Conservation (phyloP, 495 filamentous ascomycete genomes). For the Penicillium malachiteum region DNA sequence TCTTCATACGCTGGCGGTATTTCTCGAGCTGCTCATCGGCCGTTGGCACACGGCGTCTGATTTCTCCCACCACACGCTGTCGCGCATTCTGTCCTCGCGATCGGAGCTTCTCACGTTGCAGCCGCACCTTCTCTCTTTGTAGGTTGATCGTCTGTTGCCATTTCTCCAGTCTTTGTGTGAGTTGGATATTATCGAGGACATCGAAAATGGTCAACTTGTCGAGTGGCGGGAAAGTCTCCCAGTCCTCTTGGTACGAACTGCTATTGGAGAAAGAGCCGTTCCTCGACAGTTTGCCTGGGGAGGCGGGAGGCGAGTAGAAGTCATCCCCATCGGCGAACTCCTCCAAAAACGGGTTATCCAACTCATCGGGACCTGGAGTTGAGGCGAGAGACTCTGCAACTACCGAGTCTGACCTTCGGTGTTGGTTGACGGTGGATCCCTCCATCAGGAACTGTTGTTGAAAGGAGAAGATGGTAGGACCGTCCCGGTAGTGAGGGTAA, state of each 20-base stretch:
- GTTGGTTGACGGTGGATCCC: conserved; percentile 24
- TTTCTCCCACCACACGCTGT: conserved; percentile 83
- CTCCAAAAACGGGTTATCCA: conserved; percentile 22
- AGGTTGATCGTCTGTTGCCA: conserved; percentile 73
- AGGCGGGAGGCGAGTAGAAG: conserved; percentile 35
- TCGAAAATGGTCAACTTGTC: conserved; percentile 91
- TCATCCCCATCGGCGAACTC: conserved; percentile 35
- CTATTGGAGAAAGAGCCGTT: conserved; percentile 73
- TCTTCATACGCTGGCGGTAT: conserved; percentile 82
- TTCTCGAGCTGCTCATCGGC: conserved; percentile 91
- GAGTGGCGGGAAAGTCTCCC: conserved; percentile 83
- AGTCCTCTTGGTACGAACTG: conserved; percentile 82
- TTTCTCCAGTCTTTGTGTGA: conserved; percentile 85
- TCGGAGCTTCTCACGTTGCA: conserved; percentile 74
- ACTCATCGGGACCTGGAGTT: conserved; percentile 13
- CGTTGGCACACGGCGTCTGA: conserved; percentile 75
- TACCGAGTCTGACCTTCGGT: conserved; percentile 26
- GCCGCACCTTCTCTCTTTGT: conserved; percentile 82
- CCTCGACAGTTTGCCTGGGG: conserved; percentile 57
- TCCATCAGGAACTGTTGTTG: conserved; percentile 47
- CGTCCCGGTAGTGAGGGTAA: conserved; percentile 37
- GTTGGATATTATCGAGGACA: conserved; percentile 87
- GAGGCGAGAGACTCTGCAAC: conserved; percentile 29
- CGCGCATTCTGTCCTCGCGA: conserved; percentile 53
- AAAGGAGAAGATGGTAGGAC: conserved; percentile 44